Conservation (phyloP, 83 land plant genomes). For the Picea mariana region DNA sequence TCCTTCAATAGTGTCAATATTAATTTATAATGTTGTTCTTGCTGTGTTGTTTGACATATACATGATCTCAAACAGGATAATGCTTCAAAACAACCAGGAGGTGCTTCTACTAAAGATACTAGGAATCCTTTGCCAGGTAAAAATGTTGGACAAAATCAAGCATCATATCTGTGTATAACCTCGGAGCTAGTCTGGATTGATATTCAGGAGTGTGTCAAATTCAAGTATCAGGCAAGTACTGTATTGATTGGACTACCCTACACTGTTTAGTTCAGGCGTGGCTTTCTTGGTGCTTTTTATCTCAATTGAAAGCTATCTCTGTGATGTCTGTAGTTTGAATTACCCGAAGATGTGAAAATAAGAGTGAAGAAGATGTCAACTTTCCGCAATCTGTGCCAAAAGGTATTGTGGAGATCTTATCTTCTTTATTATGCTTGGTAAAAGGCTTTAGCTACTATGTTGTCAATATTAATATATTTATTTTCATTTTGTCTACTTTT, state of each 20-base stretch:
- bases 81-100: neutral
- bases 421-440: neutral
- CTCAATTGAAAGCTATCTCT: neutral
- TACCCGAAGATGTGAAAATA: conserved; percentile 73
- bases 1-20: neutral
- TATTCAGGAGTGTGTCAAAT: conserved; percentile 77
- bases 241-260: neutral
- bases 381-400: conserved; percentile 87
- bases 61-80: neutral
- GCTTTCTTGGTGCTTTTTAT: neutral
- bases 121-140: conserved; percentile 23
- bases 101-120: neutral
- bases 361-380: conserved; percentile 74
- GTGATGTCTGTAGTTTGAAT: conserved; percentile 63
- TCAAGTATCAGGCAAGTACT: conserved; percentile 82
- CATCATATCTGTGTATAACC: conserved; percentile 60
- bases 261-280: neutral
- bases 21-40: neutral
- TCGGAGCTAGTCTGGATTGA: conserved; percentile 80
- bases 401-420: conserved; percentile 42
- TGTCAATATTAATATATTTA: no score
- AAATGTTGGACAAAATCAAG: conserved; percentile 26
- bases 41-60: neutral
- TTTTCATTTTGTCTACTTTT: no score
- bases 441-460: neutral